These are phyloP conservation scores for Sugiyamaella qingdaonensis DNA, from an alignment of 805 yeast genomes.

Conservation along the genomic window DNA sequence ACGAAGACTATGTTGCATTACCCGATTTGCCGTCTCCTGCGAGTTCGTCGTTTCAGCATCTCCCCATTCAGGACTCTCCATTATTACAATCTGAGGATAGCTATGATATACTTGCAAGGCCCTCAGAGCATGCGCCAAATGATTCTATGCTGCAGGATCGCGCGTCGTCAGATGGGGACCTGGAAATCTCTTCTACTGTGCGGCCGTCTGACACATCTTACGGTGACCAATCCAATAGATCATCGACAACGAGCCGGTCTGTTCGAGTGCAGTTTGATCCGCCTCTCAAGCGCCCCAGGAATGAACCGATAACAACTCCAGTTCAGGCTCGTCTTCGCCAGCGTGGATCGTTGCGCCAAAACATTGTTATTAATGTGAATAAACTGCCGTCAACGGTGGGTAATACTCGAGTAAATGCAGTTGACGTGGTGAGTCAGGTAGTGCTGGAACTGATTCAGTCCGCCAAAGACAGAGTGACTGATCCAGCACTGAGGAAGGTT, in stretches of 20 bases:
- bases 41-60: too few species aligned
- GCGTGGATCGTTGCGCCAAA: neutral
- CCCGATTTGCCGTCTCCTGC: too few species aligned
- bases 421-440: slow-evolving; percentile 18
- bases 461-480: slow-evolving; percentile 3
- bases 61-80: too few species aligned
- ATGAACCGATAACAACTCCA: neutral
- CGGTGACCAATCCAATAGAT: neutral
- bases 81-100: too few species aligned
- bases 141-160: too few species aligned
- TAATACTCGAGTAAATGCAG: slow-evolving; percentile 16
- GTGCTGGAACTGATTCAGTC: slow-evolving; percentile 10
- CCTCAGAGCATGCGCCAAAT: too few species aligned
- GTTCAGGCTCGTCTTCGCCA: neutral
- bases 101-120: too few species aligned
- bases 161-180: too few species aligned
- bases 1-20: too few species aligned
- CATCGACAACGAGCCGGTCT: neutral
- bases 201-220: too few species aligned
- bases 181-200: too few species aligned
- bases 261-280: neutral
- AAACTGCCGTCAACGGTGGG: slow-evolving; percentile 19
- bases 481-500: slow-evolving; percentile 4
- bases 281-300: neutral
- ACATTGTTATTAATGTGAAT: slow-evolving; percentile 8